Evolutionary conservation across 257 asterid species (phyloP).

Genomic region (Solanum medicagineum): DNA sequence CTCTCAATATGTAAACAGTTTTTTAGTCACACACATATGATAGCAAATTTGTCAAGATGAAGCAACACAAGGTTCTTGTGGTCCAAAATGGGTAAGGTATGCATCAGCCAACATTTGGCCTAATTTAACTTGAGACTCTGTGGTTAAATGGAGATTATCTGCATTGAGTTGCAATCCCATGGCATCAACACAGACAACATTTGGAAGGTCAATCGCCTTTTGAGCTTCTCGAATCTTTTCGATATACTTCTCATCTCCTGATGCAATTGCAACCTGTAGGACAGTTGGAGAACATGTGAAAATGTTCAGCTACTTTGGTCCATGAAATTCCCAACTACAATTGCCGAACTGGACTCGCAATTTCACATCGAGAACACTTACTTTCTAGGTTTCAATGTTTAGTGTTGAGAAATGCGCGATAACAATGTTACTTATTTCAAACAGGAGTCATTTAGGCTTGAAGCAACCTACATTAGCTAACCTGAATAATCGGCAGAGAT

Average conservation of each 20-base stretch:
- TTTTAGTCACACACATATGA: not conserved
- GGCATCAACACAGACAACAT: conserved; percentile 60
- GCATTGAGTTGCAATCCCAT: conserved; percentile 48
- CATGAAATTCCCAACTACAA: not conserved
- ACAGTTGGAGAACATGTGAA: not conserved
- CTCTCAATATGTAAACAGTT: not conserved
- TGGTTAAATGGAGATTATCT: conserved; percentile 64
- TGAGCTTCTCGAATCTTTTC: conserved; percentile 56
- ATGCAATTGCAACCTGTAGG: conserved; percentile 56
- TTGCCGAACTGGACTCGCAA: not conserved
- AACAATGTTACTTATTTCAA: not conserved
- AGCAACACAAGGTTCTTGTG: not conserved
- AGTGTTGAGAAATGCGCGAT: not conserved
- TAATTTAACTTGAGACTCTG: conserved; percentile 53
- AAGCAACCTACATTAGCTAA: not conserved
- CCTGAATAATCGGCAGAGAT: conserved; percentile 60
- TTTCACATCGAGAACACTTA: not conserved
- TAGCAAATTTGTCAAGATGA: not conserved
- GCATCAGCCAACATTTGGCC: conserved; percentile 51
- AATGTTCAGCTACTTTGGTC: not conserved
- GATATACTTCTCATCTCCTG: conserved; percentile 32
- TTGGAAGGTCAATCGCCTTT: conserved; percentile 36
- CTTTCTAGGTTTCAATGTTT: not conserved
- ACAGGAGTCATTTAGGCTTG: not conserved
- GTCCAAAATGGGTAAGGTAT: conserved; percentile 25